These are phyloP conservation scores for Fabrea salina DNA, from an alignment of 169 alveolate species.

Conservation along the genomic window DNA sequence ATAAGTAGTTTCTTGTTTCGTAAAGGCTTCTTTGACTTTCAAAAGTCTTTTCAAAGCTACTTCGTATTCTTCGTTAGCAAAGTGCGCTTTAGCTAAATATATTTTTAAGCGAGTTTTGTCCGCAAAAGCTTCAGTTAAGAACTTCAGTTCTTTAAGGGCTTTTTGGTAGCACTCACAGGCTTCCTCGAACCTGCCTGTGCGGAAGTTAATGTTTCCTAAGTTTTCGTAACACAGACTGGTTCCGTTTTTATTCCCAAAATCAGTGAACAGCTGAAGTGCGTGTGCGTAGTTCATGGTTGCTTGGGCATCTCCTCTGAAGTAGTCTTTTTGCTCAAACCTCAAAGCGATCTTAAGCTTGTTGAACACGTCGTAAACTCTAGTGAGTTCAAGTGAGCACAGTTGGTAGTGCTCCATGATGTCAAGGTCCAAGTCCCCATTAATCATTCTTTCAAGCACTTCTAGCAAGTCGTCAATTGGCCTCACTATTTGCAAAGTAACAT, in stretches of 20 bases:
- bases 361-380: conserved; percentile 16
- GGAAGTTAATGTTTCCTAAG: background rate
- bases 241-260: conserved; percentile 24
- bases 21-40: background rate
- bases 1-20: background rate
- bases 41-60: background rate
- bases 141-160: background rate
- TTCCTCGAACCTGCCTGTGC: background rate
- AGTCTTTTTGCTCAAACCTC: conserved; percentile 9
- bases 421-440: conserved; percentile 1
- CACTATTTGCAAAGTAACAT: conserved; percentile 17
- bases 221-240: conserved; percentile 11
- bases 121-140: background rate
- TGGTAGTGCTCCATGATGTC: conserved; percentile 13
- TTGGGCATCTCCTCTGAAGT: background rate
- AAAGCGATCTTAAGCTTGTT: conserved; percentile 5
- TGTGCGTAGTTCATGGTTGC: conserved; percentile 28
- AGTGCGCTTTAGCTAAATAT: background rate
- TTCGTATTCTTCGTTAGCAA: background rate
- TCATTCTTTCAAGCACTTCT: conserved; percentile 16
- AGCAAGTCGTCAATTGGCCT: conserved; percentile 23
- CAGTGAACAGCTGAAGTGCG: background rate
- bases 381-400: conserved; percentile 22
- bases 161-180: conserved; percentile 7
- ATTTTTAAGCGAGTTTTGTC: background rate